Percentiles rank a stretch among this genome's conserved stretches.
Conservation (phyloP, 2,329 filamentous ascomycete genomes). For the Aspergillus melleus region DNA sequence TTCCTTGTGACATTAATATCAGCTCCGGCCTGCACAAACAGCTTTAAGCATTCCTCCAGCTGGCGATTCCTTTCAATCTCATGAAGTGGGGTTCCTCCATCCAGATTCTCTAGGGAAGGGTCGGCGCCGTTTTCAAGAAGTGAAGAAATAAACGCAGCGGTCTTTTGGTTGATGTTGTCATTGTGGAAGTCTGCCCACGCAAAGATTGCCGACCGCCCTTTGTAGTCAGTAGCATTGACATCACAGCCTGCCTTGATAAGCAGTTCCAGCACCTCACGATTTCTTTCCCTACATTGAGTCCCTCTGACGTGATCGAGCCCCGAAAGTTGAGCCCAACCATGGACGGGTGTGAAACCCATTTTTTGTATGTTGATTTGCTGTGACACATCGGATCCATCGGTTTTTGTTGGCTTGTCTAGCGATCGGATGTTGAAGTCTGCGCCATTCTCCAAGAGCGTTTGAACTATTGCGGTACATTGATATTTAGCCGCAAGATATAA, state of each 20-base stretch:
- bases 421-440: background rate
- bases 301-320: background rate
- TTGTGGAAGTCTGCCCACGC: background rate
- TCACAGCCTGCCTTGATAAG: conserved; percentile 5
- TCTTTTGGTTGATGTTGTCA: background rate
- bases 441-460: background rate
- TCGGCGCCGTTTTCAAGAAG: conserved; percentile 6
- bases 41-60: background rate
- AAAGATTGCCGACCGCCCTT: conserved; percentile 2
- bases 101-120: background rate
- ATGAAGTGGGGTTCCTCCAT: conserved; percentile 2
- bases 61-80: background rate
- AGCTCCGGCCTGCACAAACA: conserved; percentile 1
- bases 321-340: conserved; percentile 4
- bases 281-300: background rate
- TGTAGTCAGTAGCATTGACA: background rate
- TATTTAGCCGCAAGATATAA: background rate
- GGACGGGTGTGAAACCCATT: background rate
- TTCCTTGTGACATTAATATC: conserved; percentile 3
- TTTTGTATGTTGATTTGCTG: background rate
- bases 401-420: background rate
- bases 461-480: background rate
- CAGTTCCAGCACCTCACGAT: background rate
- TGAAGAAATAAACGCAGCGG: background rate
- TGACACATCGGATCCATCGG: background rate